Conservation (phyloP, 345 rosid species). For the Jatropha curcas region DNA sequence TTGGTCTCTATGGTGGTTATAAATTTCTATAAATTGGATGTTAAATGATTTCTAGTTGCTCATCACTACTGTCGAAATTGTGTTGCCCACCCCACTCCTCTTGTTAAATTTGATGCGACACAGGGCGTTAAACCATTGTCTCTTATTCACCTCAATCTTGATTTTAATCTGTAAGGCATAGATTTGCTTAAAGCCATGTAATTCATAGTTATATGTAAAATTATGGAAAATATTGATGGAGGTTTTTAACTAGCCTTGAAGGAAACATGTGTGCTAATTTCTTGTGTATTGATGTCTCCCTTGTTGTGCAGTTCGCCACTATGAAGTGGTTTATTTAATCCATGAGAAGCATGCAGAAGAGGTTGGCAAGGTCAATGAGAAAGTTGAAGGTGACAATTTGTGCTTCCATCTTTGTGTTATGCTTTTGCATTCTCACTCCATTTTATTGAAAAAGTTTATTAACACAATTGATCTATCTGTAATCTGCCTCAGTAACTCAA, state of each 20-base stretch:
- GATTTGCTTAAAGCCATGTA: background rate
- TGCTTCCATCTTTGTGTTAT: background rate
- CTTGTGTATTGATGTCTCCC: background rate
- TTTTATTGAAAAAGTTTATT: background rate
- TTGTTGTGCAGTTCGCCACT: conserved; percentile 73
- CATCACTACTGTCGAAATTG: background rate
- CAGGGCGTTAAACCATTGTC: background rate
- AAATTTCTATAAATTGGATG: background rate
- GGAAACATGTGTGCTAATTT: background rate
- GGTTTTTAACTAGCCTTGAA: background rate
- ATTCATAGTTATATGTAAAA: background rate
- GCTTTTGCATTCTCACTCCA: background rate
- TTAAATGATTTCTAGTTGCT: background rate
- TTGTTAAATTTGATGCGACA: background rate
- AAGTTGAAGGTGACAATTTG: conserved; percentile 69
- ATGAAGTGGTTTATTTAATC: conserved; percentile 88
- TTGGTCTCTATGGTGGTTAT: background rate
- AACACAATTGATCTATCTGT: background rate
- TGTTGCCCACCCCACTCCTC: background rate
- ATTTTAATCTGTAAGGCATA: background rate
- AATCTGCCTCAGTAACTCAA: background rate
- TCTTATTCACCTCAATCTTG: background rate
- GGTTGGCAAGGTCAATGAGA: conserved; percentile 65
- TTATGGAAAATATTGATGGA: background rate
- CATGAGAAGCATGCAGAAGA: conserved; percentile 87